These are phyloP conservation scores for Cucurbita pepo DNA, from an alignment of 306 rosid species.

Conservation along the genomic window DNA sequence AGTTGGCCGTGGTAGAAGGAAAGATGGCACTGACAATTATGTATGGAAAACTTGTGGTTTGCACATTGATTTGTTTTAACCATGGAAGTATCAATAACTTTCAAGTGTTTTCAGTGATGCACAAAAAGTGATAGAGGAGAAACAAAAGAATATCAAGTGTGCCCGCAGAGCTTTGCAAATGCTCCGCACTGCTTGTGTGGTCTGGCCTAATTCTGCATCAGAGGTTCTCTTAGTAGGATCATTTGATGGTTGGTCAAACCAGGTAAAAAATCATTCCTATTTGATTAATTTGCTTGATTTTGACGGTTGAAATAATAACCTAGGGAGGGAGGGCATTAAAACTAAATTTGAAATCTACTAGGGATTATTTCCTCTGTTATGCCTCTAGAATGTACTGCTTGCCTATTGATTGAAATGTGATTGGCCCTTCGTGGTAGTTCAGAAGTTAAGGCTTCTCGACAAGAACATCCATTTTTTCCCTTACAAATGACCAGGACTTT, in stretches of 20 bases:
- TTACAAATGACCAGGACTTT: background rate
- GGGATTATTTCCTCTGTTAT: background rate
- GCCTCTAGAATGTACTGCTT: background rate
- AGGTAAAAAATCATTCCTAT: constrained; percentile 30
- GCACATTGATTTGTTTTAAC: constrained; percentile 6
- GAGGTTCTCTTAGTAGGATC: constrained; percentile 77
- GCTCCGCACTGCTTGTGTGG: constrained; percentile 42
- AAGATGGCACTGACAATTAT: constrained; percentile 62
- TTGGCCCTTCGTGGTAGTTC: background rate
- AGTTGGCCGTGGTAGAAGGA: constrained; percentile 70
- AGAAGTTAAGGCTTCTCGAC: background rate
- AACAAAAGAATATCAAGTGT: constrained; percentile 47
- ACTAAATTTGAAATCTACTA: background rate
- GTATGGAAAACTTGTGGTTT: constrained; percentile 22
- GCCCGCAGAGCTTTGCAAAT: constrained; percentile 34
- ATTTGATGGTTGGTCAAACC: constrained; percentile 82
- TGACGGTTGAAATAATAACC: background rate
- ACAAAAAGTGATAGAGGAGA: constrained; percentile 42
- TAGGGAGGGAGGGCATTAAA: background rate
- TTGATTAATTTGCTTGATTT: background rate
- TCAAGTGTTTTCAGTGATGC: constrained; percentile 33
- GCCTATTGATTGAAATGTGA: background rate
- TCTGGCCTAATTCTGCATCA: constrained; percentile 69
- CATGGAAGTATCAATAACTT: background rate
- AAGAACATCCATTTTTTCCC: background rate